Evolutionary conservation across 768 basidiomycete species (phyloP), one percentile per base, ranked within the genome.

Genomic region (Kwoniella bestiolae): DNA sequence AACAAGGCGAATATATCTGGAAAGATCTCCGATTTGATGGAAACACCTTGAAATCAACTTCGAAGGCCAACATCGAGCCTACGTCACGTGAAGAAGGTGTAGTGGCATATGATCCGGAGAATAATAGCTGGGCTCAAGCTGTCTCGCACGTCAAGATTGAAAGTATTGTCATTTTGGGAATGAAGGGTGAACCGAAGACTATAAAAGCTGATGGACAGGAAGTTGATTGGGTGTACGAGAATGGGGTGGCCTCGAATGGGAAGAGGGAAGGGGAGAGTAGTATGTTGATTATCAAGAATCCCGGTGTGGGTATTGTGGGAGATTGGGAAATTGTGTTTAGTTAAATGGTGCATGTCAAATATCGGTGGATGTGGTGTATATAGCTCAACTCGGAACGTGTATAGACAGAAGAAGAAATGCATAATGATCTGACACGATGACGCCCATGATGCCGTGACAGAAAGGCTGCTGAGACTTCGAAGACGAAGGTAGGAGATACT

Each of bases 1-100:
- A 86, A 63, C 77, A 85, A 5, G 96, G 96, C 31, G 84, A 92
- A 64, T 87, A 91, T 77, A 84, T 96, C 65, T 94, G 91, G 91
- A 88, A 92, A 60, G 83, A 85, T 65, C 91, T 91, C 26, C 85
- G 83, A 59, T 73, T 76, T 84, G 81, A 56, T 78, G 88, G 50
- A 69, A 55, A 83, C 84, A 32, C 74, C 84, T 53, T 76, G 73
- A 51, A 91, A 86, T 76, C 66, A 4, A 79, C 63, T 7, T 87
- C 91, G 76, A 80, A 89, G 0, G 12, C 63, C 2, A 87, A 12
- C 86, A 86, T 68, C 84, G 84, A 18, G 5, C 12, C 34, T 21
- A 29, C 51, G 8, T 55, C 47, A 60, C 7, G 61, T 60, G 41
- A 78, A 71, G 25, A 91, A 88, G 41, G 55, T 2, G 63, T 58